Evolutionary conservation across 2,329 filamentous ascomycete genomes (phyloP), one percentile per base, ranked within the genome.

Genomic region (Sporothrix pseudoabietina): DNA sequence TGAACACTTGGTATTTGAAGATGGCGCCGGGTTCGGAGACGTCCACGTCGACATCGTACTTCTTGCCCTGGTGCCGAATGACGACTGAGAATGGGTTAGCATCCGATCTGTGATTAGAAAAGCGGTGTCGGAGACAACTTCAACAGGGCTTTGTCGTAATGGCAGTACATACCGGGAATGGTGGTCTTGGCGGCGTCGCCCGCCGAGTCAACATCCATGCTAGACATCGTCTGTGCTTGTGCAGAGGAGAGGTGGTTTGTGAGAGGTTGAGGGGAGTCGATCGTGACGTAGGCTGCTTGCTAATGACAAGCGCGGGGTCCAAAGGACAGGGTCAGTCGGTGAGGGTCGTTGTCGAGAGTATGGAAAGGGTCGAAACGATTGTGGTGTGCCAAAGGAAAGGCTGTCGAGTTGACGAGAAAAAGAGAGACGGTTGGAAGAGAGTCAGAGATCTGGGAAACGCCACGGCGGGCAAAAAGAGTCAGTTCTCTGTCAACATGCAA

Each of bases 1-100:
- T 98, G 85, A 92, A 99, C 74, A 99, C 89, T 82, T 98, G 96
- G 79, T 92, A 93, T 82, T 98, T 99, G 86, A 99, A 94, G 73
- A 92, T 93, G 82, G 98, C 94, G 82, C 96, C 96, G 75, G 90
- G 94, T 63, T 93, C 91, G 35, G 88, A 86, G 59, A 92, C 87
- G 81, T 98, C 95, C 79, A 99, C 89, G 75, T 98, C 95, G 81
- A 99, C 89, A 80, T 98, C 91, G 85, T 98, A 92, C 81, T 94
- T 95, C 82, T 96, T 98, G 84, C 95, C 95, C 81, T 94, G 91
- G 82, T 99, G 95, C 84, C 97, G 98, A 77, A 99, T 91, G 80
- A 94, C 87, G 77, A 99, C 94, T 97, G 76, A 14, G 52, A 55
- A 14, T 7, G 4, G 22, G 61, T 66, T 19, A 47, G 39, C 22